These are phyloP conservation scores for Kockiozyma suomiensis DNA, from an alignment of 805 yeast genomes.

Conservation along the genomic window DNA sequence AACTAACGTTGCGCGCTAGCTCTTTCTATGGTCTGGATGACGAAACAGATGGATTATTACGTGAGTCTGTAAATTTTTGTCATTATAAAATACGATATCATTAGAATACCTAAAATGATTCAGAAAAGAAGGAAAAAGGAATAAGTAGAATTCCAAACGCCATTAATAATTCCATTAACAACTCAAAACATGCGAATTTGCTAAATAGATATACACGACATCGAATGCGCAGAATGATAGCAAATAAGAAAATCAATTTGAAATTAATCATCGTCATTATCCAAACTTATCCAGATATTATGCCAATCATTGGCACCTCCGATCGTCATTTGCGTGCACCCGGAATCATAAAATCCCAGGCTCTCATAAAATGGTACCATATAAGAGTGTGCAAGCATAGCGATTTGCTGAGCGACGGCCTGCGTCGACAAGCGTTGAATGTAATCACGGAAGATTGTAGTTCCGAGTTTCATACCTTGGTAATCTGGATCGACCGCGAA, in stretches of 20 bases:
- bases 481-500: slow-evolving; percentile 72
- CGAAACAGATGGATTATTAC: slow-evolving; percentile 65
- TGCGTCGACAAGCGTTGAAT: slow-evolving; percentile 87
- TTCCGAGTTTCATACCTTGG: slow-evolving; percentile 81
- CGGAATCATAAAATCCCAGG: slow-evolving; percentile 73
- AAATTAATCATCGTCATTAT: not conserved
- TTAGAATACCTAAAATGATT: too few relatives aligned
- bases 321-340: slow-evolving; percentile 60
- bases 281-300: slow-evolving; percentile 47
- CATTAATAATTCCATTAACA: too few relatives aligned
- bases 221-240: too few relatives aligned
- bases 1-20: slow-evolving; percentile 43
- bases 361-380: slow-evolving; percentile 77
- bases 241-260: too few relatives aligned
- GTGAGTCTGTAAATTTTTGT: slow-evolving; percentile 31
- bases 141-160: not conserved
- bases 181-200: not conserved
- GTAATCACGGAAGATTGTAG: slow-evolving; percentile 82
- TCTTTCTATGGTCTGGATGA: slow-evolving; percentile 73
- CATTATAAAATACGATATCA: too few relatives aligned
- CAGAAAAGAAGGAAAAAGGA: not conserved
- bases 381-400: slow-evolving; percentile 64
- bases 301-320: slow-evolving; percentile 63
- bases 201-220: too few relatives aligned
- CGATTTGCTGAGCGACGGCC: slow-evolving; percentile 76